These are phyloP conservation scores for Monilinia vaccinii-corymbosi DNA, from an alignment of 2,329 filamentous ascomycete species.

Conservation along the genomic window DNA sequence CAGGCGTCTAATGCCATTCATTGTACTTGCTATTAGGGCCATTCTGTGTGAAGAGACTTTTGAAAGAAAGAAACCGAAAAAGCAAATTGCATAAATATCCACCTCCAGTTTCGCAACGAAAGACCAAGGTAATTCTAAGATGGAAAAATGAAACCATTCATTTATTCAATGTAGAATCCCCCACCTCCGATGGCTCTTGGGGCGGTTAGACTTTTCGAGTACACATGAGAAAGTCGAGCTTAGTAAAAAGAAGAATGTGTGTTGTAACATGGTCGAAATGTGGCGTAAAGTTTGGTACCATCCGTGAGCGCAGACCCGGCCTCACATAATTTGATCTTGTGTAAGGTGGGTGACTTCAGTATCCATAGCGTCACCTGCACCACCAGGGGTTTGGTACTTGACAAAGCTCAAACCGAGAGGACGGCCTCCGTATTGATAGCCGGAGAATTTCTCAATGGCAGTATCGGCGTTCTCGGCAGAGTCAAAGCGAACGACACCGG, in stretches of 20 bases:
- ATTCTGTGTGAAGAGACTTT: conserved; percentile 11
- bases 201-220: background rate
- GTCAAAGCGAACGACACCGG: conserved; percentile 94
- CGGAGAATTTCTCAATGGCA: conserved; percentile 92
- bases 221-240: conserved; percentile 8
- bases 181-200: background rate
- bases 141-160: background rate
- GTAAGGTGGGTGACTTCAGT: conserved; percentile 70
- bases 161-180: background rate
- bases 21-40: conserved; percentile 9
- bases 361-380: conserved; percentile 59
- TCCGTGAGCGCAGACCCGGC: conserved; percentile 1
- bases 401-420: conserved; percentile 89
- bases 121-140: background rate
- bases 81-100: background rate
- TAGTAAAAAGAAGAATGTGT: background rate
- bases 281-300: background rate
- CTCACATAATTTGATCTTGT: conserved; percentile 97
- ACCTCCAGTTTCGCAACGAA: conserved; percentile 5
- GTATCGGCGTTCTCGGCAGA: conserved; percentile 76
- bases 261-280: conserved; percentile 5
- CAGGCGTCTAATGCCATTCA: conserved; percentile 4
- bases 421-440: conserved; percentile 93
- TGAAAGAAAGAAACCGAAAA: conserved; percentile 7
- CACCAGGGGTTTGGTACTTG: conserved; percentile 71